Evolutionary conservation across 2,329 filamentous ascomycete genomes (phyloP).

Genomic region (Elsinoe arachidis): DNA sequence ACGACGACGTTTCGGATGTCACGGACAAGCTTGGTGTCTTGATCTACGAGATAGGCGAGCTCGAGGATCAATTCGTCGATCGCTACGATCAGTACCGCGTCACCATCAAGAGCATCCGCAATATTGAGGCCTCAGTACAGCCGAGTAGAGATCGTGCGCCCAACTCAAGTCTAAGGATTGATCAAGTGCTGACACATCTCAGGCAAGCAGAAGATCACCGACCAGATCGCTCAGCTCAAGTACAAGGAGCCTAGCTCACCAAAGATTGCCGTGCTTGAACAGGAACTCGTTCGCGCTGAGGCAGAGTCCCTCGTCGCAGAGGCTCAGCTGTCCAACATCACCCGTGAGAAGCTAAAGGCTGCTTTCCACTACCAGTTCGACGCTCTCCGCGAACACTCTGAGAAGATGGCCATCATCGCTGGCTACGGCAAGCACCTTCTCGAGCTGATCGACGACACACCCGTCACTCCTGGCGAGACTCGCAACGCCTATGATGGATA

Average conservation of each 20-base stretch:
- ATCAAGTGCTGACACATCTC: conserved; percentile 19
- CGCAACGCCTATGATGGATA: conserved; percentile 95
- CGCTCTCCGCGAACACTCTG: conserved; percentile 90
- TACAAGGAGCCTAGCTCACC: conserved; percentile 99
- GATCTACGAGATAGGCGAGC: conserved; percentile 95
- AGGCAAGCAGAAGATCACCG: conserved; percentile 99
- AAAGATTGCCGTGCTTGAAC: conserved; percentile 94
- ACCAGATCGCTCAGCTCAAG: conserved; percentile 96
- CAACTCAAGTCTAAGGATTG: neutral
- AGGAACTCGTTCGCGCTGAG: conserved; percentile 95
- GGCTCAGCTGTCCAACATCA: conserved; percentile 97
- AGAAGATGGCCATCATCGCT: conserved; percentile 96
- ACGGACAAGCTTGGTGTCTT: conserved; percentile 97
- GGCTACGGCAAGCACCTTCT: conserved; percentile 98
- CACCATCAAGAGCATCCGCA: conserved; percentile 98
- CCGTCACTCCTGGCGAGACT: conserved; percentile 94
- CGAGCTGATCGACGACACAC: conserved; percentile 90
- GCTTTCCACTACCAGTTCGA: conserved; percentile 98
- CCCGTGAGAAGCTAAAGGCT: conserved; percentile 97
- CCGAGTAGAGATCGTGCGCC: conserved; percentile 87
- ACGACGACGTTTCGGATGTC: conserved; percentile 97
- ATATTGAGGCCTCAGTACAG: conserved; percentile 97
- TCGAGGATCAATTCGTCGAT: conserved; percentile 97
- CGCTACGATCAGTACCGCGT: conserved; percentile 98
- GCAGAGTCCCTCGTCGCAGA: conserved; percentile 98